A percentile compares a stretch with the other conserved stretches of the same genome.
Conservation (phyloP, 164 flowering plant genomes). For the Macadamia tetraphylla region DNA sequence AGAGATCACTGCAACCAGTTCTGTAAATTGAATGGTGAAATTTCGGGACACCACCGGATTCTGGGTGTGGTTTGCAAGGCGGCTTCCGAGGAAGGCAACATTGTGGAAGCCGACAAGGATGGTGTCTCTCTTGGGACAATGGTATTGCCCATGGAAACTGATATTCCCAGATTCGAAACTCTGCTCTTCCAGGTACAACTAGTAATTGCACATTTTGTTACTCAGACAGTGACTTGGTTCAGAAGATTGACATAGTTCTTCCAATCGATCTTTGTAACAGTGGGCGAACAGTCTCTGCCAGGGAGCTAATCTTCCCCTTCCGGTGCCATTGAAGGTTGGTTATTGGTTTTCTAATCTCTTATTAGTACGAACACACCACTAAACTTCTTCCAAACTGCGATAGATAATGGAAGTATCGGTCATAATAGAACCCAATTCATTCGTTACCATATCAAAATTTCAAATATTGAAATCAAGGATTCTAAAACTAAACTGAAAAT, state of each 20-base stretch:
- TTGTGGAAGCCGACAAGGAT: conserved; percentile 29
- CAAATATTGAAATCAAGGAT: too few relatives aligned
- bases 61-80: conserved; percentile 21
- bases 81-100: conserved; percentile 21
- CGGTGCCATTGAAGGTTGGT: conserved; percentile 70
- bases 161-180: conserved; percentile 53
- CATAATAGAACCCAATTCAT: too few relatives aligned
- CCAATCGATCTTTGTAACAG: conserved; percentile 24
- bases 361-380: too few relatives aligned
- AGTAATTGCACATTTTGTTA: neutral
- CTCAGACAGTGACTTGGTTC: neutral
- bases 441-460: too few relatives aligned
- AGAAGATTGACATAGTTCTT: neutral
- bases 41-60: conserved; percentile 13
- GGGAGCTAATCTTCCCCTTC: conserved; percentile 78
- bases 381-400: too few relatives aligned
- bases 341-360: too few relatives aligned
- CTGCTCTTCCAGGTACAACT: conserved; percentile 64
- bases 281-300: conserved; percentile 91
- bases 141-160: conserved; percentile 59
- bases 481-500: too few relatives aligned
- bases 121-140: conserved; percentile 80
- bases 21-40: neutral
- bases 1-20: neutral
- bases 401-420: too few relatives aligned